phyloP scores from a whole-genome alignment of 495 filamentous ascomycete species.

The Elaphomyces granulatus region DNA sequence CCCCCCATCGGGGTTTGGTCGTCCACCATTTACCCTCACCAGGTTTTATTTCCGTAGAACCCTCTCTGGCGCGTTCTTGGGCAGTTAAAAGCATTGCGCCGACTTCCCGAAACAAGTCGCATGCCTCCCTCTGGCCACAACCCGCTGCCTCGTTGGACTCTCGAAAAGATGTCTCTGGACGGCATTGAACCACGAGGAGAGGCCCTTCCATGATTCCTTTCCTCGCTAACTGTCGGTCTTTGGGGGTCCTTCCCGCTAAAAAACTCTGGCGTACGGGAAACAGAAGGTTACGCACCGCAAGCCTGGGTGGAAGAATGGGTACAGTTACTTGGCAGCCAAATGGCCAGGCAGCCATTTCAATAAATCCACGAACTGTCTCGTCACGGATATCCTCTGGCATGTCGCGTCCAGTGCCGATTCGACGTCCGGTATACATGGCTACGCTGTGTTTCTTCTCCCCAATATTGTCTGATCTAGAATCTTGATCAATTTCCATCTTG shows the following conservation, averaged over 20 bases:
- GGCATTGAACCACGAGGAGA: constrained; percentile 40
- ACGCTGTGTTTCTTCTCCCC: constrained; percentile 8
- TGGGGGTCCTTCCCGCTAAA: constrained; percentile 53
- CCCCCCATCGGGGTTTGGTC: constrained; percentile 58
- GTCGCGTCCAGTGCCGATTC: constrained; percentile 46
- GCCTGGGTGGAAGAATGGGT: constrained; percentile 45
- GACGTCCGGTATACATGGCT: constrained; percentile 35
- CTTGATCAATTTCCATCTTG: constrained; percentile 23
- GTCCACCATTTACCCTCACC: constrained; percentile 79
- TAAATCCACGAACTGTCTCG: constrained; percentile 51
- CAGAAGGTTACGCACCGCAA: constrained; percentile 40
- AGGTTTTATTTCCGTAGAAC: constrained; percentile 45
- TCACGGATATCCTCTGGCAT: constrained; percentile 68
- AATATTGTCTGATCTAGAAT: not conserved
- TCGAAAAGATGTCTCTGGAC: constrained; percentile 43
- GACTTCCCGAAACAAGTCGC: constrained; percentile 62
- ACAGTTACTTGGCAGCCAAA: constrained; percentile 60
- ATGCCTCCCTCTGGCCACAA: constrained; percentile 37
- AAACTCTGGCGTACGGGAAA: constrained; percentile 37
- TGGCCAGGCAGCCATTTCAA: constrained; percentile 67
- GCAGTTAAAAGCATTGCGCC: constrained; percentile 61
- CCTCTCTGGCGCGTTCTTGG: constrained; percentile 68
- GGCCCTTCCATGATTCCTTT: constrained; percentile 67
- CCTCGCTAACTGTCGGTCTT: constrained; percentile 52
- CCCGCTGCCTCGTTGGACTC: constrained; percentile 22